Evolutionary conservation across 176 grass and related monocot species (phyloP), one percentile per base, ranked within the genome.

Genomic region (Oryza nivara): DNA sequence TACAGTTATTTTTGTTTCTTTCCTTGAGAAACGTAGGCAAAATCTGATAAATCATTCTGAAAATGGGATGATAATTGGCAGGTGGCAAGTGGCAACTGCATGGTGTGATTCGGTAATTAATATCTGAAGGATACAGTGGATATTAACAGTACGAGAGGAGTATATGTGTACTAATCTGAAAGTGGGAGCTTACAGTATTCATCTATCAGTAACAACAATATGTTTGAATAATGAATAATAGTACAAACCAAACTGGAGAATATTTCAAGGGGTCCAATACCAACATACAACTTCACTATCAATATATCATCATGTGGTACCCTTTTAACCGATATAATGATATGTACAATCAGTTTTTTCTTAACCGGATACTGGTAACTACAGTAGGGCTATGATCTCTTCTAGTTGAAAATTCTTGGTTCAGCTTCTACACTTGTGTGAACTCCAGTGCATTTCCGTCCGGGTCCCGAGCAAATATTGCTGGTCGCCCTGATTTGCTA

Each of bases 391-490:
- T 66, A 65, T 38, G 72, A 77, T 56, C 11, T 75, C 51, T 87
- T 84, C 80, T 65, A 71, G 41, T 30, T 23, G 71, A 17, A 76
- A 84, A 65, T n/a, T 14, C 45, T 8, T 14, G 34, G 32, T 52
- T 72, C 14, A 22, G 38, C 85, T 70, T 75, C 67, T 92, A 94
- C 20, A 99, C 91, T 87, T 96, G 93, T 64, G 96, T 99, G 85
- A 99, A 99, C 83, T 96, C 96, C 86, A 99, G 77, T 1, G 93
- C 89, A 0, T 94, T 99, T 52, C 86, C 91, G 68, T 99, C 96
- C 5, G 93, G 93, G 72, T 96, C 96, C 81, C 96, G 76, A 46
- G 93, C 83, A 90, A 98, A 95, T 68, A 95, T 98, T 7, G 96
- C 96, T 54, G 91, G 91, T 40, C 93, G 83, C 63, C 93, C 96